Base-by-base conservation (phyloP, 306 rosid species). In the Malus fusca region DNA sequence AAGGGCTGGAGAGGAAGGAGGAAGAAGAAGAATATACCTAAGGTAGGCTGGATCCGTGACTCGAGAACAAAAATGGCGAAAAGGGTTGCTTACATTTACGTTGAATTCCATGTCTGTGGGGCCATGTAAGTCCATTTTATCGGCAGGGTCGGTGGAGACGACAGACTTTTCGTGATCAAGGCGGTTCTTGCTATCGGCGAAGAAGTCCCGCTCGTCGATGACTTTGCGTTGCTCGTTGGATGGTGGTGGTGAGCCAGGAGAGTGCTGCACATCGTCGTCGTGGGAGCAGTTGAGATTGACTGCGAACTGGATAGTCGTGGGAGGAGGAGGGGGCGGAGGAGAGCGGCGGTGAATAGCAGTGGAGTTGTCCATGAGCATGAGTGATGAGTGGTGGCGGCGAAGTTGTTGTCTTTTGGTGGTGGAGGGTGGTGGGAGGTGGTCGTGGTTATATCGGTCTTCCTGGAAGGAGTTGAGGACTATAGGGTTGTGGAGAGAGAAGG, bases 161-260 rank as follows among this genome's bases (percentile, higher is more conserved):
- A 81, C 28, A 30, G 82, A 70, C 55, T 51, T 60, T 59, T 67
- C 43, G 30, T 73, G 77, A 62, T 66, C 12, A 8, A 59, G 63
- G 11, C 62, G 67, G 68, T 51, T 60, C 63, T 73, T 69, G 5
- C 53, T 53, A 56, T 82, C 73, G 21, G 91, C 77, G 61, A 95
- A 92, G 82, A 95, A 90, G 87, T 95, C 88, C 74, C 88, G 44
- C 80, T 92, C 98, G 31, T 78, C 85, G 37, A 93, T 55, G 91
- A 82, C 74, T 40, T 67, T 60, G 19, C 86, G 82, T 30, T 63
- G 59, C 19, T 23, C 75, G n/a, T 63, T 59, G 53, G 85, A 66
- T 0, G 83, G 19, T 1, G 90, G 80, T 44, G 83, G 19, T 1
- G 90, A 76, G 37, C 59, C 58, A 3, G 56, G 71, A 33, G 22